Evolutionary conservation across 805 yeast species (phyloP).

Genomic region (Spathaspora gorwiae): DNA sequence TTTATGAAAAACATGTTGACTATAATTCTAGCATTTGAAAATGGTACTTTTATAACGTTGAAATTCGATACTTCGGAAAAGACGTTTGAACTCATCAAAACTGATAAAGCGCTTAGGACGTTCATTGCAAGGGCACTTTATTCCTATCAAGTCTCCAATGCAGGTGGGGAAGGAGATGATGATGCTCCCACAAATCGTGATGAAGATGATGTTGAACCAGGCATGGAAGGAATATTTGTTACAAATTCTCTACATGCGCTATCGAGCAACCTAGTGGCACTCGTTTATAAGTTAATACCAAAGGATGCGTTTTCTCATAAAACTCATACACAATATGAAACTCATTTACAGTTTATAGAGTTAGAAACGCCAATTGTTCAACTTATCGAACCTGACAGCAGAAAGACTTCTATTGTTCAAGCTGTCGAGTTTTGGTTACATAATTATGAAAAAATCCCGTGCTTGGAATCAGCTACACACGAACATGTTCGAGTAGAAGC

Average conservation of each 20-base stretch:
- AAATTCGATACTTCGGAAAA: constrained; percentile 2
- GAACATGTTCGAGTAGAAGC: not conserved
- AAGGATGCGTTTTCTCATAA: constrained; percentile 23
- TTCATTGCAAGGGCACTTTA: constrained; percentile 18
- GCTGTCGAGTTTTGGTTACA: constrained; percentile 20
- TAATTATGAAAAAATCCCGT: constrained; percentile 15
- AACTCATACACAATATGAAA: constrained; percentile 20
- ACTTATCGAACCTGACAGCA: not conserved
- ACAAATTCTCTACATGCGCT: constrained; percentile 19
- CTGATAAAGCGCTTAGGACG: constrained; percentile 9
- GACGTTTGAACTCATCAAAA: not conserved
- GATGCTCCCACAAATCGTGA: constrained; percentile 9
- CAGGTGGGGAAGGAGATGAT: constrained; percentile 6
- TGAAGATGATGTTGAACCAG: constrained; percentile 9
- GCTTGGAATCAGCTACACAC: not conserved
- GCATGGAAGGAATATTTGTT: constrained; percentile 23
- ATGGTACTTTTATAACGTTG: constrained; percentile 16
- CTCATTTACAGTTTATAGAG: constrained; percentile 21
- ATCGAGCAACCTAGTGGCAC: constrained; percentile 15
- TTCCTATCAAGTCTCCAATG: constrained; percentile 17
- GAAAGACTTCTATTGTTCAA: constrained; percentile 19
- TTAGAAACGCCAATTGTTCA: constrained; percentile 6
- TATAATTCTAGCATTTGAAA: constrained; percentile 14
- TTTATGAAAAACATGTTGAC: constrained; percentile 1
- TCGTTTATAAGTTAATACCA: constrained; percentile 23